Evolutionary conservation across 2,329 filamentous ascomycete genomes (phyloP).

Genomic region (Botrytis paeoniae): DNA sequence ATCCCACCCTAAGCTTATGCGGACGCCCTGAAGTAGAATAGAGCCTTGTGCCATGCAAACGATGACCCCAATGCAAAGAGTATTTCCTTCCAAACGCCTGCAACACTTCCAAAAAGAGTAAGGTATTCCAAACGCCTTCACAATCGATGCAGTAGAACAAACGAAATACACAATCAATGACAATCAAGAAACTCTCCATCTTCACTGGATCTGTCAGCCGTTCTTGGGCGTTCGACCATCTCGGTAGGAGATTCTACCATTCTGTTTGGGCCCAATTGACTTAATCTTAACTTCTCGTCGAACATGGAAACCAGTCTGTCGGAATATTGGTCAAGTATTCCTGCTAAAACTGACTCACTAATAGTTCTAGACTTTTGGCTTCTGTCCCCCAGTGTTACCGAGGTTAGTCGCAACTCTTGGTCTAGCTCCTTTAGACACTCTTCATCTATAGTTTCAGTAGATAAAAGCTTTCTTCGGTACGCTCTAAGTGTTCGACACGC

Average conservation of each 20-base stretch:
- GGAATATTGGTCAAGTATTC: conserved; percentile 71
- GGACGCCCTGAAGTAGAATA: not conserved
- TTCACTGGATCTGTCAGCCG: conserved; percentile 22
- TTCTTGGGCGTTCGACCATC: conserved; percentile 29
- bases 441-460: conserved; percentile 52
- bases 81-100: not conserved
- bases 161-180: not conserved
- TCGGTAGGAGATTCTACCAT: conserved; percentile 14
- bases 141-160: not conserved
- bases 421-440: conserved; percentile 61
- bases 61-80: not conserved
- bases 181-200: conserved; percentile 17
- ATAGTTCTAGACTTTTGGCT: conserved; percentile 44
- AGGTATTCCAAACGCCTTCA: conserved; percentile 5
- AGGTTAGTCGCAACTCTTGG: conserved; percentile 61
- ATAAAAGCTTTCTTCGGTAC: conserved; percentile 61
- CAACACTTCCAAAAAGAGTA: not conserved
- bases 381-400: conserved; percentile 50
- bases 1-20: not conserved
- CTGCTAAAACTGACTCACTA: conserved; percentile 58
- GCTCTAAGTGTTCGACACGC: conserved; percentile 59
- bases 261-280: conserved; percentile 27
- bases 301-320: conserved; percentile 68
- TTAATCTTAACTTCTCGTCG: conserved; percentile 65
- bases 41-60: not conserved